A percentile compares a stretch with the other conserved stretches of the same genome.
Evolutionary conservation across 2,329 filamentous ascomycete species (phyloP).

Genomic region (Pseudogymnoascus sp.): DNA sequence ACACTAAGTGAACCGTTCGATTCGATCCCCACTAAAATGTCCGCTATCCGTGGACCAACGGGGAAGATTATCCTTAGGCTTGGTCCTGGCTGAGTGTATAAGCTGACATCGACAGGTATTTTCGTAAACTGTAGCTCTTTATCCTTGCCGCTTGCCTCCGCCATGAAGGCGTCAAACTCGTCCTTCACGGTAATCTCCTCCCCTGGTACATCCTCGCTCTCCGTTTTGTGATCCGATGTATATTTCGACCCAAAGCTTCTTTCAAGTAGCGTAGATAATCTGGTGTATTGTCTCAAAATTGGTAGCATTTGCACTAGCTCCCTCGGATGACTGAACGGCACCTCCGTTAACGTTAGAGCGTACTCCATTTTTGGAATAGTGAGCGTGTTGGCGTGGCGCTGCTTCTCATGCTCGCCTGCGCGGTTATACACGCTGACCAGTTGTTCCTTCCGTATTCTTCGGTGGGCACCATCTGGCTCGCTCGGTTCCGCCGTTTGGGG

Average conservation of each 20-base stretch:
- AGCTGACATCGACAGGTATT: conserved; percentile 23
- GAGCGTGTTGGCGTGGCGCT: conserved; percentile 49
- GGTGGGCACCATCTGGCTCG: conserved; percentile 18
- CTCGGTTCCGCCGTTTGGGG: conserved; percentile 27
- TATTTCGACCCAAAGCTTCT: conserved; percentile 46
- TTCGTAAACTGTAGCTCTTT: conserved; percentile 1
- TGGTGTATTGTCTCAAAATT: conserved; percentile 66
- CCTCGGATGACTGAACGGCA: conserved; percentile 72
- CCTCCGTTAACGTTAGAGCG: conserved; percentile 56
- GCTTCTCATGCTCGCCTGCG: not conserved
- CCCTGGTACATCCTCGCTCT: conserved; percentile 5
- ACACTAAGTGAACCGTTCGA: conserved; percentile 26
- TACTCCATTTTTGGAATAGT: conserved; percentile 69
- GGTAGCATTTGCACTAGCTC: conserved; percentile 72
- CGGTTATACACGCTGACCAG: not conserved
- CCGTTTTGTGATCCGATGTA: not conserved
- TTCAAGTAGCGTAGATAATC: conserved; percentile 57
- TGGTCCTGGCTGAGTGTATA: conserved; percentile 26
- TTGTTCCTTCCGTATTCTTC: not conserved
- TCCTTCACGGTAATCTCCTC: conserved; percentile 22
- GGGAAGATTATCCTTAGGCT: conserved; percentile 26
- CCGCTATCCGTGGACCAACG: conserved; percentile 21
- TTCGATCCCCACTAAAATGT: conserved; percentile 28
- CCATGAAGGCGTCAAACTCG: conserved; percentile 28
- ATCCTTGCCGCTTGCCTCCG: not conserved